Evolutionary conservation across 805 yeast species (phyloP), one percentile per base, ranked within the genome.

Genomic region (Candida dajiaensis): DNA sequence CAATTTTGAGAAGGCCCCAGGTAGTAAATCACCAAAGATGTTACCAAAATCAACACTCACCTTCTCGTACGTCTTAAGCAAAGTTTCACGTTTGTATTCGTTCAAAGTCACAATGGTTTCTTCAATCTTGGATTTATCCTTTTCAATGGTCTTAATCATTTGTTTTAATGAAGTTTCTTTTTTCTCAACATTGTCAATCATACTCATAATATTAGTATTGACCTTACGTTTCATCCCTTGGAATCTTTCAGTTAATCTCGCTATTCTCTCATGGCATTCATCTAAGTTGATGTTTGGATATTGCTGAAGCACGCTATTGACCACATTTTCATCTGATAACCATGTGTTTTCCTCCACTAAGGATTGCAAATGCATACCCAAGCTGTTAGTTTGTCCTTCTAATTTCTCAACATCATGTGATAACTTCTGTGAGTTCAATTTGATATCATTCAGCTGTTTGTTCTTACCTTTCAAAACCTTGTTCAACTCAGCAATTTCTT

Each of bases 161-260:
- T 78, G 74, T 54, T 78, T 83, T 58, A 92, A 72, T 4, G 90
- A 73, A 9, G 73, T 63, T 59, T 89, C 97, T 61, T 89, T 88
- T 72, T 85, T 89, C 62, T 89, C 96, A 23, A 88, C 95, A 54
- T 81, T 88, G 58, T 89, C 97, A 51, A 89, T 87, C 85, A 85
- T 86, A 57, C 82, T 82, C 95, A 86, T 86, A 51, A 89, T 88
- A 58, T 89, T 85, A 3, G 84, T 74, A 56, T 89, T 89, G 16
- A 90, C 95, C 52, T 83, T 87, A 46, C 89, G 75, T 66, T 78
- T 84, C 85, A 92, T 80, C 5, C 77, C 78, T 45, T 78, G 74
- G 57, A 81, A 79, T 50, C 80, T 74, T 28, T 76, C 84, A 18
- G 74, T 69, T 52, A 88, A 73, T 41, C 76, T 73, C 12, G 66